Base-by-base conservation (phyloP, 2,329 filamentous ascomycete species). In the Claviceps arundinis region DNA sequence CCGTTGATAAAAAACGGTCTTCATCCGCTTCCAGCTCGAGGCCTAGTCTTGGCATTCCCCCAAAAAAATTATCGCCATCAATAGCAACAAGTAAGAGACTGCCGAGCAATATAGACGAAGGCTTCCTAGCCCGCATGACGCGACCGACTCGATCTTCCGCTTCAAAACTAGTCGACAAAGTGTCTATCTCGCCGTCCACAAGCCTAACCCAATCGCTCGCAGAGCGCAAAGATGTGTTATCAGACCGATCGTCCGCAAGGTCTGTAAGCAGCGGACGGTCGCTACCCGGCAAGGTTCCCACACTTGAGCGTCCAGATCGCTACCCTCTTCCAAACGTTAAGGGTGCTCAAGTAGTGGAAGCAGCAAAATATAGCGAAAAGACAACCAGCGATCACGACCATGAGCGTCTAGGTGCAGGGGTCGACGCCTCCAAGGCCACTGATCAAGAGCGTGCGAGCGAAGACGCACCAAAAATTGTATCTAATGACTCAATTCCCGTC, bases 91-190 rank as follows among this genome's bases (percentile, higher is more conserved):
- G 46, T 6, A 42, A 54, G 52, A 76, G 73, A 55, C 71, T 76
- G 24, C 24, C 24, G 26, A 73, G 72, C 47, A 76, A 77, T 17
- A 73, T 85, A 1, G 83, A 87, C 56, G 82, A 87, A 57, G 68
- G 80, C 14, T 90, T 90, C 67, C 69, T 90, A 26, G 85, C 84
- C n/a, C 79, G 86, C 50, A 89, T 90, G 85, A 89, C 84, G 80
- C 74, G 85, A 42, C 86, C 86, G 2, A 90, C 86, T 0, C 78
- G 84, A 45, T 73, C 79, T 46, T 87, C 82, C 5, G 76, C 82
- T 8, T 82, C 74, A 56, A 89, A 87, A 68, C 76, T 77, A 0
- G 71, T 78, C 2, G 84, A 87, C 5, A 88, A 86, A 68, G 64
- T 64, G 1, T 68, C 73, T 2, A 57, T 68, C 0, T 77, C 76